A percentile compares a stretch with the other conserved stretches of the same genome.
phyloP scores from a whole-genome alignment of 192 early-diverging fungal species.

The Backusella tuberculispora region DNA sequence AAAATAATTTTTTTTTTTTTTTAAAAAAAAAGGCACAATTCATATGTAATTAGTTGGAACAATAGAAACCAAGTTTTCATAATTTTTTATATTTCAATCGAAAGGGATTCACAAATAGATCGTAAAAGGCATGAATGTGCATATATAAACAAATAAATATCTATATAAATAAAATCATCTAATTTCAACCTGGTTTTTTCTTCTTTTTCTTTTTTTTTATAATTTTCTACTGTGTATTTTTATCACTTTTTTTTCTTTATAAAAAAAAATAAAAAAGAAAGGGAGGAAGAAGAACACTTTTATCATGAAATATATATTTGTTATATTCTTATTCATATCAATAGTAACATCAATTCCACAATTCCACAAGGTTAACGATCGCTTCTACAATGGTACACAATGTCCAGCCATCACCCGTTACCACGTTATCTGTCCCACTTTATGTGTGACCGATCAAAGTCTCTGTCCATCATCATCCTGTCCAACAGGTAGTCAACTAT shows the following conservation, averaged over 20 bases:
- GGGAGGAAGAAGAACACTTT: background rate
- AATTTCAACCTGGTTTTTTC: background rate
- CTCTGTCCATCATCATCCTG: constrained; percentile 35
- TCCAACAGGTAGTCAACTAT: constrained; percentile 40
- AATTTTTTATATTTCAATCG: background rate
- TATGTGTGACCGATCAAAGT: constrained; percentile 42
- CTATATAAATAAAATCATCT: constrained; percentile 1
- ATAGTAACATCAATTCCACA: constrained; percentile 6
- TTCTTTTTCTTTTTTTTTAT: background rate
- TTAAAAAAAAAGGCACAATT: too few species aligned
- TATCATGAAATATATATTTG: background rate
- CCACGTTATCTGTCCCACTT: constrained; percentile 42
- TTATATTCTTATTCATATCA: background rate
- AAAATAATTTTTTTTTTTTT: too few species aligned
- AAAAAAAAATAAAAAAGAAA: background rate
- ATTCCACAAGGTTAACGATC: constrained; percentile 51
- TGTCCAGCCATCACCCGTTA: constrained; percentile 45
- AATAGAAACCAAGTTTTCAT: too few species aligned
- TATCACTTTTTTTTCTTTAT: background rate
- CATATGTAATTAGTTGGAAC: too few species aligned
- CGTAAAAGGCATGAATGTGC: background rate
- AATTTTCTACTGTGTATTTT: too few species aligned
- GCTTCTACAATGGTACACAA: constrained; percentile 49
- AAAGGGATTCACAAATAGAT: background rate
- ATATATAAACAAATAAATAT: background rate